A percentile compares a stretch with the other conserved stretches of the same genome.
Conservation (phyloP, 805 yeast genomes). For the Hemisphaericaspora nanyangensis region DNA sequence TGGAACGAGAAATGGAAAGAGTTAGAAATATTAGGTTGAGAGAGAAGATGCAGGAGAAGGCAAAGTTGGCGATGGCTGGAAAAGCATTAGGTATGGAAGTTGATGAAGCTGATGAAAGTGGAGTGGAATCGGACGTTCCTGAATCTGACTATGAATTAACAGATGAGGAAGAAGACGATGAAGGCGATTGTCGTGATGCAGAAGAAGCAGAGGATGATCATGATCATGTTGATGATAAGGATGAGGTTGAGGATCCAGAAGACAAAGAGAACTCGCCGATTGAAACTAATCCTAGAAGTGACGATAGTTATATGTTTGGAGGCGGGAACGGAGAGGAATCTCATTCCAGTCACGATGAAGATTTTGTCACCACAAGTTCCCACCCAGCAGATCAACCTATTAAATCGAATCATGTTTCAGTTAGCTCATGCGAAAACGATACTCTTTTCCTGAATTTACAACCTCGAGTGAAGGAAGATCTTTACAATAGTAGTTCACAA, state of each 20-base stretch:
- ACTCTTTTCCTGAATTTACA: conserved; percentile 23
- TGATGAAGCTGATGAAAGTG: conserved; percentile 17
- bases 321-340: conserved; percentile 3
- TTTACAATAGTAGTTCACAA: neutral
- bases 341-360: neutral
- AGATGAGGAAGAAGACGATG: conserved; percentile 9
- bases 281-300: conserved; percentile 11
- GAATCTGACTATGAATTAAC: conserved; percentile 18
- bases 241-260: conserved; percentile 1
- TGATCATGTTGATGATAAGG: conserved; percentile 12
- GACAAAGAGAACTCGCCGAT: neutral
- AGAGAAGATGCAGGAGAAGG: conserved; percentile 39
- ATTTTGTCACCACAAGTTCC: neutral
- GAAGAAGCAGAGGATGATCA: conserved; percentile 8
- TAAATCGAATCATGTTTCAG: too few species aligned
- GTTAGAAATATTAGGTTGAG: conserved; percentile 41
- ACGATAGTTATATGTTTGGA: conserved; percentile 30
- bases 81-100: conserved; percentile 12
- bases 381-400: conserved; percentile 6
- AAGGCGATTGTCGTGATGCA: too few species aligned
- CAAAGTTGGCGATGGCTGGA: conserved; percentile 27
- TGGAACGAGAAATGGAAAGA: conserved; percentile 51
- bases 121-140: conserved; percentile 19
- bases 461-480: conserved; percentile 14
- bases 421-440: neutral